Conservation (phyloP, 495 filamentous ascomycete species). For the Daldinia vernicosa region DNA sequence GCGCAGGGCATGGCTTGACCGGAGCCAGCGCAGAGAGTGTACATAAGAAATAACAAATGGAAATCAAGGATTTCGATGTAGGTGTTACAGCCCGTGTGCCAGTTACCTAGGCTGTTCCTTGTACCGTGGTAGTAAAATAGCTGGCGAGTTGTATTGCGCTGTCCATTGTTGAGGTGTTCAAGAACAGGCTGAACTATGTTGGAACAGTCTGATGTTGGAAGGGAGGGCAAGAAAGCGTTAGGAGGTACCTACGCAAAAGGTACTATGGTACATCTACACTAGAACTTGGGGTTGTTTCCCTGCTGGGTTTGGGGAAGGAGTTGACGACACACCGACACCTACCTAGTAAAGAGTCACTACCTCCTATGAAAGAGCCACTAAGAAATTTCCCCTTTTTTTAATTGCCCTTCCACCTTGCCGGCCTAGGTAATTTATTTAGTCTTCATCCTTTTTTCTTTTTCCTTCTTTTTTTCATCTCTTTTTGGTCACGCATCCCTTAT, state of each 20-base stretch:
- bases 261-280: not conserved
- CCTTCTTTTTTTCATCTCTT: not conserved
- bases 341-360: not conserved
- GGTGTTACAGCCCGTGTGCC: not conserved
- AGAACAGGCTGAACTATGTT: constrained; percentile 43
- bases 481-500: not conserved
- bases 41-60: not conserved
- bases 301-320: constrained; percentile 17
- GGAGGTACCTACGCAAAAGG: not conserved
- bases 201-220: too few relatives aligned
- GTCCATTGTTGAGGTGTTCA: constrained; percentile 33
- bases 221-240: not conserved
- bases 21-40: constrained; percentile 6
- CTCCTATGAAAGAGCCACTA: constrained; percentile 27
- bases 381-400: constrained; percentile 13
- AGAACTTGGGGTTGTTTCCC: not conserved
- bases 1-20: constrained; percentile 4
- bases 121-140: constrained; percentile 6
- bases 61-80: not conserved
- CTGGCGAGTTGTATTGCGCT: constrained; percentile 6
- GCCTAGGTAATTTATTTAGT: constrained; percentile 6
- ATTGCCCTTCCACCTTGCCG: constrained; percentile 10
- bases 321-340: constrained; percentile 39
- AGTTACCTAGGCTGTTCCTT: too few relatives aligned
- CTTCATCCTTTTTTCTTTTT: not conserved